Base-by-base conservation (phyloP, 495 filamentous ascomycete genomes). In the Rostrohypoxylon terebratum region DNA sequence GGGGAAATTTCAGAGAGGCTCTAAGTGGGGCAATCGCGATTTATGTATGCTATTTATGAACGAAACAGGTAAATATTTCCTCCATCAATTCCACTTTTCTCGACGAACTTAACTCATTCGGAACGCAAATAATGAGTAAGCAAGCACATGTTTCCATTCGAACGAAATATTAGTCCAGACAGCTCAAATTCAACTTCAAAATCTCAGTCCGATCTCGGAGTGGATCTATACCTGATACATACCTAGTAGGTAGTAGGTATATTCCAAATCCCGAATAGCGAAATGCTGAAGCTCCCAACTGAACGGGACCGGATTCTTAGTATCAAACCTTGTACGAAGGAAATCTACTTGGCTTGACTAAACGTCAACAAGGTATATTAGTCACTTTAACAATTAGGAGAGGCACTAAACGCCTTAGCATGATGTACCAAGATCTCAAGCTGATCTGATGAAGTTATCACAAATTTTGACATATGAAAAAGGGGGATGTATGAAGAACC, bases 151-250 rank as follows among this genome's bases (percentile, higher is more conserved):
- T 51, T 63, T 28, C 18, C 18, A n/a, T 63, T 18, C 18, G 38
- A 18, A 51, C 18, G 40, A 38, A 44, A 40, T 31, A 42, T 53
- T 16, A 40, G 38, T 44, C 14, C 6, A n/a, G 18, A 23, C 18
- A 38, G 36, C 40, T 20, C 4, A 13, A 11, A 13, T 34, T 50
- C 20, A 4, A 44, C 38, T 28, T 59, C 55, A 31, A 13, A 3
- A 31, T 45, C 5, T 9, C 40, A 25, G 28, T 63, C 61, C 61
- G 61, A 64, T 54, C n/a, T 64, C 61, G 61, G 61, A 55, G 40
- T 38, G 18, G 59, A 48, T 23, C 28, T 18, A 21, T 28, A n/a
- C n/a, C n/a, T n/a, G n/a, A n/a, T n/a, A n/a, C n/a, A n/a, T n/a
- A n/a, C n/a, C n/a, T n/a, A n/a, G n/a, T n/a, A n/a, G n/a, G n/a